A percentile compares a stretch with the other conserved stretches of the same genome.
Evolutionary conservation across 2,329 filamentous ascomycete species (phyloP).

Genomic region (Aureobasidium sp.): DNA sequence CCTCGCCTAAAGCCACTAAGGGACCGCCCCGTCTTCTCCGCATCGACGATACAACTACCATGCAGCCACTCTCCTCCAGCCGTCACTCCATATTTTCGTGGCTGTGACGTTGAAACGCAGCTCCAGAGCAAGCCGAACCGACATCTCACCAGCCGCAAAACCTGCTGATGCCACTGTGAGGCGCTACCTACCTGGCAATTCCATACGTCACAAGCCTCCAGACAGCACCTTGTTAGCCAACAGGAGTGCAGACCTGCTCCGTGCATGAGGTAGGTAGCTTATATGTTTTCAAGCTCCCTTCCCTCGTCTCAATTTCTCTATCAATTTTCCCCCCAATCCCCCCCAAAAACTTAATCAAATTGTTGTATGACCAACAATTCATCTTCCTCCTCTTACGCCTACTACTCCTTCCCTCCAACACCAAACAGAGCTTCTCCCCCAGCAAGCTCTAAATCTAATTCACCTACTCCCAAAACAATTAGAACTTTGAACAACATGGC

Average conservation of each 20-base stretch:
- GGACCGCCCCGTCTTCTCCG: conserved; percentile 11
- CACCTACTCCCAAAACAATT: conserved; percentile 24
- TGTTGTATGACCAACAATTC: conserved; percentile 44
- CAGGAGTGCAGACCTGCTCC: conserved; percentile 1
- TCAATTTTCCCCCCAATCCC: conserved; percentile 13
- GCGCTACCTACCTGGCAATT: conserved; percentile 14
- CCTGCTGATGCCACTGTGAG: conserved; percentile 14
- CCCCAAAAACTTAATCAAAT: conserved; percentile 17
- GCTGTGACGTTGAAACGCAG: conserved; percentile 14
- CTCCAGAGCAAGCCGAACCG: conserved; percentile 12
- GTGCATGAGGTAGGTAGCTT: conserved; percentile 13
- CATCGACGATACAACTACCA: conserved; percentile 10
- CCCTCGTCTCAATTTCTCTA: conserved; percentile 9
- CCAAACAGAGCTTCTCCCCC: conserved; percentile 37
- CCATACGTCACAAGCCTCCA: conserved; percentile 8
- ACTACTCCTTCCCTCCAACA: conserved; percentile 47
- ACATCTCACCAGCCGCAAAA: conserved; percentile 16
- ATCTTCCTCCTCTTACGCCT: conserved; percentile 38
- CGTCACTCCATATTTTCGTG: conserved; percentile 11
- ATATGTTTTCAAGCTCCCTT: conserved; percentile 13
- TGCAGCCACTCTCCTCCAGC: conserved; percentile 13
- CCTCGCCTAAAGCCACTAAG: conserved; percentile 4
- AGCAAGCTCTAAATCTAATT: conserved; percentile 28
- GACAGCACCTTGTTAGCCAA: background rate
- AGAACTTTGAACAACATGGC: conserved; percentile 37